Base-by-base conservation (phyloP, 495 filamentous ascomycete species). In the Penicillium subrubescens region DNA sequence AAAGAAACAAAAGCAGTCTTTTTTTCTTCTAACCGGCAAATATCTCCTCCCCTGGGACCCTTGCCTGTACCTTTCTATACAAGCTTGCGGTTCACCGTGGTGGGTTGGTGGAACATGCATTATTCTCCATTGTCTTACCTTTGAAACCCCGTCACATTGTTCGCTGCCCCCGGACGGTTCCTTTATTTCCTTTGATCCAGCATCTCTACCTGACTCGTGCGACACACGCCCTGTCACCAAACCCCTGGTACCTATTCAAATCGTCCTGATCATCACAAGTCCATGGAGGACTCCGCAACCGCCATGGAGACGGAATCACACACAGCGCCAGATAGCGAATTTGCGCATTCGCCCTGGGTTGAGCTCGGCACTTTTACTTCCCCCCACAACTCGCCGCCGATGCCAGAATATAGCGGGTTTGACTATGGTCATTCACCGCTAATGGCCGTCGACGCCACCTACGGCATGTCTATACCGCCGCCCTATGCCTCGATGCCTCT, bases 401-500 rank as follows among this genome's bases (percentile, higher is more conserved):
- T 83, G 59, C 78, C 71, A 3, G 76, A 82, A 56, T 83, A 77
- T 67, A 78, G 73, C 57, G 78, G 76, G 0, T 81, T 81, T 54
- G 71, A 73, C 55, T 83, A 79, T 67, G 73, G 74, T 35, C 65
- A 66, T 43, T 63, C 74, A 11, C 64, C 71, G 19, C 68, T 79
- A 31, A 73, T 83, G 71, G 71, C 77, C 5, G 60, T 81, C 64
- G 78, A 82, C 64, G 59, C 71, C 21, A 62, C 76, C 1, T 83
- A 82, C 62, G 74, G 73, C 67, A 79, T 83, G 67, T 75, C 77
- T 27, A 77, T 82, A 66, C 79, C 81, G 55, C 81, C 81, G 44
- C 79, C 79, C 21, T 83, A 83, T 65, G 69, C 76, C 34, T 78
- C 78, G 14, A 82, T 89, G 55, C 85, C 88, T 71, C 79, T 90